Evolutionary conservation across 73 alveolate genomes (phyloP).

Genomic region (Tetrahymena elliotti): DNA sequence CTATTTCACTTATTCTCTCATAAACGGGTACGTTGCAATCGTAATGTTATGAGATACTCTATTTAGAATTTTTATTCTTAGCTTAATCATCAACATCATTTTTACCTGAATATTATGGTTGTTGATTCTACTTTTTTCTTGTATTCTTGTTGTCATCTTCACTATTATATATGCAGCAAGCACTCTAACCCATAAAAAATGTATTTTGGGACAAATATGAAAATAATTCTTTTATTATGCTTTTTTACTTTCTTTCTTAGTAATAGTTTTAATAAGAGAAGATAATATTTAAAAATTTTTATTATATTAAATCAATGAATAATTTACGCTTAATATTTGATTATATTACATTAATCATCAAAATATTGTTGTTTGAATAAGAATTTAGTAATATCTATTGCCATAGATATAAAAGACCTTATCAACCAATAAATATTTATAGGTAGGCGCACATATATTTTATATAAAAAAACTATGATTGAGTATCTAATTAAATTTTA

Average conservation of each 20-base stretch:
- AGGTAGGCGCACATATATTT: too few species aligned
- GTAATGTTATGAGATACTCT: background rate
- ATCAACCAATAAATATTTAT: too few species aligned
- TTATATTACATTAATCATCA: background rate
- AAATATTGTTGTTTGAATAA: background rate
- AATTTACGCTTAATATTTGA: background rate
- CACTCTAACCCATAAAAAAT: background rate
- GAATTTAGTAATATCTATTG: background rate
- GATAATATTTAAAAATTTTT: background rate
- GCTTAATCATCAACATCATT: background rate
- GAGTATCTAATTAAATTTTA: too few species aligned
- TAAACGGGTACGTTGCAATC: background rate
- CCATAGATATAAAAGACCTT: too few species aligned
- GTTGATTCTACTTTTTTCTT: background rate
- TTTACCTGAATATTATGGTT: background rate
- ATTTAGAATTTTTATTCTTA: background rate
- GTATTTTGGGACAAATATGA: background rate
- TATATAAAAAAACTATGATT: background rate
- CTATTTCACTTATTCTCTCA: background rate
- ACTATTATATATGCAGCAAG: background rate
- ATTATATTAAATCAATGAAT: background rate
- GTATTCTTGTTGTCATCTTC: background rate
- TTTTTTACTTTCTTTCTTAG: background rate
- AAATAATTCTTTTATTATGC: background rate
- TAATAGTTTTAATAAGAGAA: background rate